Conservation (phyloP, 345 rosid genomes). For the Arabidopsis arenosa region DNA sequence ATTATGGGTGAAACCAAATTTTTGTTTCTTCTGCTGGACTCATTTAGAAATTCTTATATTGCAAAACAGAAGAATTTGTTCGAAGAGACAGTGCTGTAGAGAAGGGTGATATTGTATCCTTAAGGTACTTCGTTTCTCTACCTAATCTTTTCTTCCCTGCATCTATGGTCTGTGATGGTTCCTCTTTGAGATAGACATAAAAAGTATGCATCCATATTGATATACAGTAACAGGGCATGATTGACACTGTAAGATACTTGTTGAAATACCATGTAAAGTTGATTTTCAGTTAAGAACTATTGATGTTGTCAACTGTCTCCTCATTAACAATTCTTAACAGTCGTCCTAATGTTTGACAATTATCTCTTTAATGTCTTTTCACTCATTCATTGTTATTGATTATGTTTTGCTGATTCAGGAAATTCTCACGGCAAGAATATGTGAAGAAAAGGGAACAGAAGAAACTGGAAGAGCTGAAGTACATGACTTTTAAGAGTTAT, state of each 20-base stretch:
- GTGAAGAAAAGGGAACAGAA: constrained; percentile 79
- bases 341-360: neutral
- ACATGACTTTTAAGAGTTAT: neutral
- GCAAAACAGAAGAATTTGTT: constrained; percentile 62
- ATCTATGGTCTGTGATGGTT: neutral
- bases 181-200: neutral
- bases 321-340: neutral
- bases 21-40: neutral
- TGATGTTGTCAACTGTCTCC: neutral
- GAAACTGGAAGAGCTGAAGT: constrained; percentile 83
- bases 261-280: neutral
- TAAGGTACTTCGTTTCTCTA: constrained; percentile 56
- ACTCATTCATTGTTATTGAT: neutral
- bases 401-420: constrained; percentile 51
- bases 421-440: constrained; percentile 74
- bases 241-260: neutral
- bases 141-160: neutral
- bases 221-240: constrained; percentile 1
- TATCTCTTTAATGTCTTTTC: neutral
- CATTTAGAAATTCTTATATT: constrained; percentile 22
- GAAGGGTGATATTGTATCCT: constrained; percentile 49
- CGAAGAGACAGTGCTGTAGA: constrained; percentile 66
- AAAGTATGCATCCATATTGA: neutral
- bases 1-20: neutral
- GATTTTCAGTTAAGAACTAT: neutral